Evolutionary conservation across 164 flowering plant genomes (phyloP).

Genomic region (Cinnamomum micranthum): DNA sequence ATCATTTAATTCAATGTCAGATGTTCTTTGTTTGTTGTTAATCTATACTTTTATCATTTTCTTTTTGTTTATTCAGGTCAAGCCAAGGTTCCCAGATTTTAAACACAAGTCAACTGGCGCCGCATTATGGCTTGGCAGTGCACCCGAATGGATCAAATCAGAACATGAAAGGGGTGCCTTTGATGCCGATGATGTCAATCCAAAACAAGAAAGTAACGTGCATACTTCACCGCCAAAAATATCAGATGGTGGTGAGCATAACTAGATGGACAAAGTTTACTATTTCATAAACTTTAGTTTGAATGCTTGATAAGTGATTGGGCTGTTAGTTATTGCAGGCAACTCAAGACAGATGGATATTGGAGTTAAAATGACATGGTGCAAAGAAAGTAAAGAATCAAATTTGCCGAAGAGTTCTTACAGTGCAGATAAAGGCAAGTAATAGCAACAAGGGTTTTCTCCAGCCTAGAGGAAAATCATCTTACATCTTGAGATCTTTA

Average conservation of each 20-base stretch:
- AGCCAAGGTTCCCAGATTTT: slow-evolving; percentile 19
- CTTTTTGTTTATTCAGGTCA: slow-evolving; percentile 1
- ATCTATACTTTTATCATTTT: not conserved
- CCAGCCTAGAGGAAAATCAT: too few species aligned
- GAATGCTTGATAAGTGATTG: not conserved
- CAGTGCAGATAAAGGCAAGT: not conserved
- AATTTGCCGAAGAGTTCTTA: not conserved
- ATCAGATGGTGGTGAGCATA: not conserved
- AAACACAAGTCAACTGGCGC: slow-evolving; percentile 14
- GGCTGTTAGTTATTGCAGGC: not conserved
- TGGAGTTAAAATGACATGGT: not conserved
- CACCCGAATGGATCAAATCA: slow-evolving; percentile 16
- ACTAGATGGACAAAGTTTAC: not conserved
- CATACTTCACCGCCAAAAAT: not conserved
- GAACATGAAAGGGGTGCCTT: slow-evolving; percentile 7
- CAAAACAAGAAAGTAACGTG: not conserved
- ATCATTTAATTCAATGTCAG: not conserved
- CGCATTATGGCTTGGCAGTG: slow-evolving; percentile 13
- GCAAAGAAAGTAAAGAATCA: not conserved
- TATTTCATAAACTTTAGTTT: not conserved
- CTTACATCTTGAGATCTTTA: too few species aligned
- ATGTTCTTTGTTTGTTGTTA: not conserved
- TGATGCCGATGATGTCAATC: not conserved
- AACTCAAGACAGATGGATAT: not conserved
- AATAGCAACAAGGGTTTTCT: too few species aligned